A percentile compares a stretch with the other conserved stretches of the same genome.
Evolutionary conservation across 768 basidiomycete species (phyloP).

Genomic region (Epithele typhae): DNA sequence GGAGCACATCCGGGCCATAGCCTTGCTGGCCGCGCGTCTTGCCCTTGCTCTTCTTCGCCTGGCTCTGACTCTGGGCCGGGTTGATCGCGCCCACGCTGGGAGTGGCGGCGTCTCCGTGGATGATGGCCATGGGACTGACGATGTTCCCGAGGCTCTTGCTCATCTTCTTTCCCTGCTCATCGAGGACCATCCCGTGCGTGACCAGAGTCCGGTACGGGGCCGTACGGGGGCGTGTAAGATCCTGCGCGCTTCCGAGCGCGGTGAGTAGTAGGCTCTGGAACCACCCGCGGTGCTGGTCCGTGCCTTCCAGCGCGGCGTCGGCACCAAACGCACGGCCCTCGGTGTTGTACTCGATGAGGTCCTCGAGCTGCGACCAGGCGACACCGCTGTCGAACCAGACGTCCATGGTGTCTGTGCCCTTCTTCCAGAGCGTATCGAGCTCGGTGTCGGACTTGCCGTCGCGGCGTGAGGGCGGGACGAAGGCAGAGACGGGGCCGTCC

Average conservation of each 20-base stretch:
- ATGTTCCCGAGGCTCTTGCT: slow-evolving; percentile 96
- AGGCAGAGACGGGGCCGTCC: slow-evolving; percentile 79
- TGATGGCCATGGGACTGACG: slow-evolving; percentile 75
- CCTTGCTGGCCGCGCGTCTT: slow-evolving; percentile 60
- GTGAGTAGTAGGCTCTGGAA: slow-evolving; percentile 96
- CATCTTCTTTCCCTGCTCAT: slow-evolving; percentile 90
- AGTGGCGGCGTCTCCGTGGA: slow-evolving; percentile 48
- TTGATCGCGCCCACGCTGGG: not conserved
- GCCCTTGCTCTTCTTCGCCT: slow-evolving; percentile 20
- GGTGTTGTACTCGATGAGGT: slow-evolving; percentile 22
- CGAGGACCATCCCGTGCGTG: slow-evolving; percentile 96
- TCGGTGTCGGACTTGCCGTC: slow-evolving; percentile 34
- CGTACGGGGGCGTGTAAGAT: slow-evolving; percentile 21
- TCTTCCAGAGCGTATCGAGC: slow-evolving; percentile 52
- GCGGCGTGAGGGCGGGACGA: slow-evolving; percentile 60
- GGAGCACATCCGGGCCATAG: slow-evolving; percentile 82
- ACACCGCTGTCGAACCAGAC: slow-evolving; percentile 99
- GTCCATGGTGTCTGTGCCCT: slow-evolving; percentile 95
- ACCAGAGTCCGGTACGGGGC: slow-evolving; percentile 76
- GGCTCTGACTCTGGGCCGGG: slow-evolving; percentile 53
- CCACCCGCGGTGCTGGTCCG: slow-evolving; percentile 98
- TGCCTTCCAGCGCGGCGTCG: slow-evolving; percentile 91
- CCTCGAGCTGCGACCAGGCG: slow-evolving; percentile 79
- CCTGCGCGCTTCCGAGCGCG: slow-evolving; percentile 49
- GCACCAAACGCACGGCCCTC: slow-evolving; percentile 43